Base-by-base conservation (phyloP, 805 yeast genomes). In the Debaryomyces castellii region DNA sequence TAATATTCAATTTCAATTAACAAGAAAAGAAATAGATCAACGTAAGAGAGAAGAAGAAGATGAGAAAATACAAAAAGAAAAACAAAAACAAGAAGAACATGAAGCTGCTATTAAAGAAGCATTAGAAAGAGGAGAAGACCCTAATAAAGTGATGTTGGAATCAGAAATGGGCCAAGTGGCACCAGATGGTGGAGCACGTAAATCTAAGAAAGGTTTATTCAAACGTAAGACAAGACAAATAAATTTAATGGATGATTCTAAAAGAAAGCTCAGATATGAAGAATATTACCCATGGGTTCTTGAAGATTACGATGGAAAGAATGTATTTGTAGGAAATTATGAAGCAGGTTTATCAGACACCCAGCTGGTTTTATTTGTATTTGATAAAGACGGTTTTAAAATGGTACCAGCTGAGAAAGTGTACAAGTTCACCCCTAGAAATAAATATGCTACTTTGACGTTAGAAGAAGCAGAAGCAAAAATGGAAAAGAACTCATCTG, bases 211-310 rank as follows among this genome's bases (percentile, higher is more conserved):
- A 50, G 77, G 76, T 47, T 62, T 80, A 48, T 69, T 83, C 59
- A 86, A 85, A 61, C 80, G 87, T 52, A 90, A 90, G 62, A 90
- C 97, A 1, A 80, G 91, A 57, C 96, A 91, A 64, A 81, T 89
- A 16, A 83, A 79, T 54, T 79, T 85, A 22, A 81, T 89, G 62
- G 89, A 89, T 58, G 98, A 91, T 55, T 80, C 80, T 7, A 91
- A 89, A 49, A 78, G 92, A 51, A 85, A 82, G 59, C 72, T 94
- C 51, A 77, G 98, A 60, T 94, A 92, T 62, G 99, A 94, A 68
- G 99, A 94, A 67, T 89, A 85, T 63, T 92, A 88, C 58, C 99
- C 99, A 0, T 94, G 99, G 99, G 96, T 94, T 14, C 72, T 94
- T 76, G 99, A 94, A 69, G 99, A 94, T 67, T 92, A 87, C 63